phyloP scores from a whole-genome alignment of 148 eudicot genomes.

The Pouteria glomerata region DNA sequence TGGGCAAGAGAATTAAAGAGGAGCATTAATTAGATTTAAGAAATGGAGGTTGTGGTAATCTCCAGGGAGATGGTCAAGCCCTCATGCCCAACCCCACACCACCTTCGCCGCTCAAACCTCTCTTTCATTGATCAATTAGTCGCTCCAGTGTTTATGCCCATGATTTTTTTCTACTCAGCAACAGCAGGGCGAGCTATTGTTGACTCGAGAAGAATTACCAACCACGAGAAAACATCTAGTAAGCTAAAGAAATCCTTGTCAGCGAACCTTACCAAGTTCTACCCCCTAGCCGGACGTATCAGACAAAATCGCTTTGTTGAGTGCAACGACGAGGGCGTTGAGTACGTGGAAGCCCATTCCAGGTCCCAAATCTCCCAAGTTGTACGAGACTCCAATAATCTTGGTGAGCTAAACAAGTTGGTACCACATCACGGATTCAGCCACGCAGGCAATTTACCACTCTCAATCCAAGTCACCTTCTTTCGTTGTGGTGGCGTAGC shows the following conservation, averaged over 20 bases:
- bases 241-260: constrained; percentile 36
- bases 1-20: too few species aligned
- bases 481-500: constrained; percentile 38
- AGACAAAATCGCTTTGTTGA: constrained; percentile 27
- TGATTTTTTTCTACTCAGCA: neutral
- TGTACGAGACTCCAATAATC: constrained; percentile 16
- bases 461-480: constrained; percentile 26
- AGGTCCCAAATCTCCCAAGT: constrained; percentile 19
- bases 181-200: too few species aligned
- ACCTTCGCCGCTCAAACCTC: neutral
- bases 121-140: constrained; percentile 2
- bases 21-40: too few species aligned
- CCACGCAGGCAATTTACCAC: constrained; percentile 8
- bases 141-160: neutral
- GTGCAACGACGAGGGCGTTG: constrained; percentile 40
- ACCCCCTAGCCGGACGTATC: constrained; percentile 49
- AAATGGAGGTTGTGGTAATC: neutral
- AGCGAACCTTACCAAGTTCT: constrained; percentile 24
- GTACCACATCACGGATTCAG: constrained; percentile 26
- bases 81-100: constrained; percentile 10
- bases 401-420: constrained; percentile 25
- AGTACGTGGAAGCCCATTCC: constrained; percentile 23
- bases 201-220: too few species aligned
- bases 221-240: neutral
- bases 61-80: constrained; percentile 5